Evolutionary conservation across 106 monocot species (phyloP), one percentile per base, ranked within the genome.

Genomic region (Narthecium ossifragum): DNA sequence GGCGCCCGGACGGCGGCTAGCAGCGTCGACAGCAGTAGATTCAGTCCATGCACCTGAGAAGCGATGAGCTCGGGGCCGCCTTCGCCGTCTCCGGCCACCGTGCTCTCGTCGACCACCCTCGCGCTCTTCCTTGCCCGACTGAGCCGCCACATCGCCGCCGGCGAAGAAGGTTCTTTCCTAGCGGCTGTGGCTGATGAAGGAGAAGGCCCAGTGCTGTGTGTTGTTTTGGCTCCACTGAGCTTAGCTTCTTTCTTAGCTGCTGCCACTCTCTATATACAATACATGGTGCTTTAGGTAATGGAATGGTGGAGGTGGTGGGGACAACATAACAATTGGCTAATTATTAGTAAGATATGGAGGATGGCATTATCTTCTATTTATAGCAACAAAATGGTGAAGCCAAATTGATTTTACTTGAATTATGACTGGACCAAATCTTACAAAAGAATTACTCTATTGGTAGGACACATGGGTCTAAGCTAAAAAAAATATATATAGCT

Each of bases 91-190:
- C 69, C 27, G 26, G 15, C 29, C 1, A 60, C 14, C 24, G 63
- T n/a, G 25, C 46, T 64, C 48, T 72, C 71, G 31, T 72, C 71
- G 21, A 25, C 64, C 31, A 72, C 63, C 31, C 26, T 55, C 31
- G 71, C 27, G n/a, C 55, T 57, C 63, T 50, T 72, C 57, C 38
- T 56, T n/a, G n/a, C 39, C 52, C 52, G 8, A 22, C 51, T 13
- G 10, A 72, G 63, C 1, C 63, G 26, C n/a, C 57, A 63, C 33
- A 25, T 63, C 55, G 63, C 31, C 30, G 55, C 70, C 14, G 41
- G 8, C 34, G 55, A 30, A 26, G 64, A 24, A 33, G 49, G 26
- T 57, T 57, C 37, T 56, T 48, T 72, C 58, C 5, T 17, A 10
- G 7, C 31, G 27, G 33, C 20, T 3, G 32, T 12, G 15, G 32